A percentile compares a stretch with the other conserved stretches of the same genome.
Evolutionary conservation across 2,329 filamentous ascomycete genomes (phyloP).

Genomic region (Scopulariopsis brevicaulis): DNA sequence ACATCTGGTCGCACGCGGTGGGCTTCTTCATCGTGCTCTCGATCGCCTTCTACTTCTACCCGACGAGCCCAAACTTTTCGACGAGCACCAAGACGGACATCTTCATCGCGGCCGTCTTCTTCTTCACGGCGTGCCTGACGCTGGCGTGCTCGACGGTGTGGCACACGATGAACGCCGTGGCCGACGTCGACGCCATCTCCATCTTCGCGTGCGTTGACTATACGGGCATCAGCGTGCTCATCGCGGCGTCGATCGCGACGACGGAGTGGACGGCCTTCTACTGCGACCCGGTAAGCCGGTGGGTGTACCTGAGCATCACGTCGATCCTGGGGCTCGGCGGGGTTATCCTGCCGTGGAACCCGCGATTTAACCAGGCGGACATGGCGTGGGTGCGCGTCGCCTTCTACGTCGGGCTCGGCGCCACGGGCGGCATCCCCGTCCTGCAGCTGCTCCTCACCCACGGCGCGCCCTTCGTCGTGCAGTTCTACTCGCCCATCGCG

Average conservation of each 20-base stretch:
- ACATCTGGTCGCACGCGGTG: constrained; percentile 94
- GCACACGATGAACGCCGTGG: constrained; percentile 98
- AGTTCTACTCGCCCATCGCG: constrained; percentile 78
- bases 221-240: constrained; percentile 89
- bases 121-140: constrained; percentile 91
- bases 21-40: constrained; percentile 80
- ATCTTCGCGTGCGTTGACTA: constrained; percentile 98
- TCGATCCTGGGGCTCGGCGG: constrained; percentile 73
- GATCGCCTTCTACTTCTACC: constrained; percentile 94
- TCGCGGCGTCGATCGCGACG: constrained; percentile 93
- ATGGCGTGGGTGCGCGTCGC: constrained; percentile 88
- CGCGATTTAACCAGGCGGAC: constrained; percentile 81
- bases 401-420: constrained; percentile 80
- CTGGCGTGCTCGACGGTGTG: constrained; percentile 91
- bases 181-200: constrained; percentile 79
- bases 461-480: constrained; percentile 67
- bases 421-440: constrained; percentile 82
- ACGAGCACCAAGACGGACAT: constrained; percentile 81
- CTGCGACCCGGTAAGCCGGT: constrained; percentile 81
- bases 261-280: constrained; percentile 99
- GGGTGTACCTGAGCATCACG: constrained; percentile 75
- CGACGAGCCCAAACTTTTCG: constrained; percentile 73
- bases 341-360: constrained; percentile 91
- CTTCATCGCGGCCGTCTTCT: constrained; percentile 86
- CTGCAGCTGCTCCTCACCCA: constrained; percentile 71